phyloP scores from a whole-genome alignment of 2,329 filamentous ascomycete species.

The Pestalotiopsis sp. region DNA sequence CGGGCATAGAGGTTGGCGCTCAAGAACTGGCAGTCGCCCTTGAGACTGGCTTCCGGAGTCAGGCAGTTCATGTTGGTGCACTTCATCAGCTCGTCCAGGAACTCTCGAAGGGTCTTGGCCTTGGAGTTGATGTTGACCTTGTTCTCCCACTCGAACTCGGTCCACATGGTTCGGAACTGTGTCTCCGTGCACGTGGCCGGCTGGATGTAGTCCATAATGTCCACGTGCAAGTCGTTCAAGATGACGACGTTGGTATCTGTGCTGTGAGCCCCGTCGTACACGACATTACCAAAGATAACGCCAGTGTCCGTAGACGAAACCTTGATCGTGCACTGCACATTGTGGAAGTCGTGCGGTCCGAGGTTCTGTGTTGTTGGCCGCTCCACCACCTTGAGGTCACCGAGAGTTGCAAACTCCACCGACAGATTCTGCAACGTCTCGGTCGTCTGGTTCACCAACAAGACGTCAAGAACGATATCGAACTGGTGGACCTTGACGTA shows the following conservation, averaged over 20 bases:
- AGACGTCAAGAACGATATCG: slow-evolving; percentile 94
- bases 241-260: slow-evolving; percentile 97
- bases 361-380: slow-evolving; percentile 95
- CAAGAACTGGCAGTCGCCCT: slow-evolving; percentile 97
- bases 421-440: slow-evolving; percentile 97
- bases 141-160: slow-evolving; percentile 99
- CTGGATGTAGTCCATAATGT: slow-evolving; percentile 99
- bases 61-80: slow-evolving; percentile 99
- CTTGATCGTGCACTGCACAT: slow-evolving; percentile 98
- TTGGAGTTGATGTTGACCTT: slow-evolving; percentile 99
- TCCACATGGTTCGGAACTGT: slow-evolving; percentile 99
- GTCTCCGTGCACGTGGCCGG: slow-evolving; percentile 96
- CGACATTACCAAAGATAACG: slow-evolving; percentile 97
- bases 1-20: slow-evolving; percentile 96
- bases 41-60: slow-evolving; percentile 92
- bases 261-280: slow-evolving; percentile 91
- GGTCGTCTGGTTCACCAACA: slow-evolving; percentile 95
- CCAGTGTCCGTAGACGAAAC: slow-evolving; percentile 97
- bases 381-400: slow-evolving; percentile 97
- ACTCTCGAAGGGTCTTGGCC: slow-evolving; percentile 86
- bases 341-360: slow-evolving; percentile 93
- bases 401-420: slow-evolving; percentile 97
- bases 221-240: slow-evolving; percentile 95
- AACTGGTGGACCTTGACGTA: slow-evolving; percentile 99
- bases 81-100: slow-evolving; percentile 93